Evolutionary conservation across 2,329 filamentous ascomycete species (phyloP).

Genomic region (Colletotrichum tropicale): DNA sequence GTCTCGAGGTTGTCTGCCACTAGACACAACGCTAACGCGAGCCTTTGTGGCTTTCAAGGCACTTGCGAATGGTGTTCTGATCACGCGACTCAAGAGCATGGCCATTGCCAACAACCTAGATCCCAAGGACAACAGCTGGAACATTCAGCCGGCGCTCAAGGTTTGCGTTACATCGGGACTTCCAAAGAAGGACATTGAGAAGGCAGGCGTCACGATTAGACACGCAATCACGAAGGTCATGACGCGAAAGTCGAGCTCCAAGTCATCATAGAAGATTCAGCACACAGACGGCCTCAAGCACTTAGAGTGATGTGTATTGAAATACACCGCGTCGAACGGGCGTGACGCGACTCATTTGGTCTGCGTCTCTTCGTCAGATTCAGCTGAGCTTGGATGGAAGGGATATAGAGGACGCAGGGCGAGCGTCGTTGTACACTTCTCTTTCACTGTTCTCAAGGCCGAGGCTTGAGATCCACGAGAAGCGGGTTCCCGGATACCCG

Average conservation of each 20-base stretch:
- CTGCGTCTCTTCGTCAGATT: not conserved
- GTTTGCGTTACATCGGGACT: constrained; percentile 88
- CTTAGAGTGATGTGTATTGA: not conserved
- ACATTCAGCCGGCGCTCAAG: constrained; percentile 82
- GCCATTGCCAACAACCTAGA: constrained; percentile 68
- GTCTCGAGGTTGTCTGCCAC: not conserved
- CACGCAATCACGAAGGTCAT: constrained; percentile 96
- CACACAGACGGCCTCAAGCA: constrained; percentile 19
- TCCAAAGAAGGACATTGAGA: constrained; percentile 94
- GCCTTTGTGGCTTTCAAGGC: constrained; percentile 54
- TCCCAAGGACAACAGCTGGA: constrained; percentile 72
- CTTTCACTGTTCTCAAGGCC: not conserved
- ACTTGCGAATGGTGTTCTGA: constrained; percentile 85
- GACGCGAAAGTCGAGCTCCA: constrained; percentile 61
- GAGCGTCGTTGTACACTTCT: not conserved
- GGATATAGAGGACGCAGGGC: not conserved
- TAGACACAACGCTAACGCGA: not conserved
- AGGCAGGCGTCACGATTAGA: constrained; percentile 84
- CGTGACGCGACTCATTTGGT: not conserved
- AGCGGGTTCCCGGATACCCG: not conserved
- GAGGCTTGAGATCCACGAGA: not conserved
- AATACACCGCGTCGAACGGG: not conserved
- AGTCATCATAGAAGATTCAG: not conserved
- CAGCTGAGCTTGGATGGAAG: not conserved
- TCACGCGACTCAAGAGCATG: constrained; percentile 83